Evolutionary conservation across 1,284 basidiomycete genomes (phyloP), one percentile per base, ranked within the genome.

Genomic region (Trichosporon faecale): DNA sequence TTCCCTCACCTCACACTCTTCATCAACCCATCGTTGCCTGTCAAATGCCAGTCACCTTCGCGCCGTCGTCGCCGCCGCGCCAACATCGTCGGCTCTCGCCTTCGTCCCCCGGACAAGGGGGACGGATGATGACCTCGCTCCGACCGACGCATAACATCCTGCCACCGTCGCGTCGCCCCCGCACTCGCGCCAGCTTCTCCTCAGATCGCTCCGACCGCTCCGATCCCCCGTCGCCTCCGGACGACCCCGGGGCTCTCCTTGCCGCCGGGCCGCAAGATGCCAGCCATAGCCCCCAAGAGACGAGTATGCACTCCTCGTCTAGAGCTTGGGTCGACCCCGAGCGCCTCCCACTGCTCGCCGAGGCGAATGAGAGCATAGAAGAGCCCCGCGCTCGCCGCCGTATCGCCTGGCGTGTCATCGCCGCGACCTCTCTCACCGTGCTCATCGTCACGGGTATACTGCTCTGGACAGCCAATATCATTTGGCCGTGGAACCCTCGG

Each of bases 261-360:
- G 65, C 57, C 16, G 57, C 57, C 11, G 57, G 33, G 27, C 57
- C 18, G 16, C 57, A 18, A 29, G 27, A 29, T 14, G 29, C 27
- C 27, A 31, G 27, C 18, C 27, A n/a, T 16, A 61, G 27, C 16
- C 57, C 70, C 3, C 64, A 70, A 46, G 63, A 70, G 25, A 49
- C 46, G 57, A 66, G 57, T 21, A 33, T 46, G 40, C 61, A 23
- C 46, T 29, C 35, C 31, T n/a, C 65, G 31, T 3, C 29, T 21
- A n/a, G 49, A 12, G 23, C 35, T 3, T 57, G 46, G 65, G 57
- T 31, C 6, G 72, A 73, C 40, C 85, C 85, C 84, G 27, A 86
- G 77, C 49, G 85, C 82, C 73, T 84, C 85, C 29, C 85, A 72
- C 75, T 79, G 79, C 69, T 86, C 84, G 12, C 79, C 74, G 23